Evolutionary conservation across 257 asterid genomes (phyloP).

Genomic region (Ehretia macrophylla): DNA sequence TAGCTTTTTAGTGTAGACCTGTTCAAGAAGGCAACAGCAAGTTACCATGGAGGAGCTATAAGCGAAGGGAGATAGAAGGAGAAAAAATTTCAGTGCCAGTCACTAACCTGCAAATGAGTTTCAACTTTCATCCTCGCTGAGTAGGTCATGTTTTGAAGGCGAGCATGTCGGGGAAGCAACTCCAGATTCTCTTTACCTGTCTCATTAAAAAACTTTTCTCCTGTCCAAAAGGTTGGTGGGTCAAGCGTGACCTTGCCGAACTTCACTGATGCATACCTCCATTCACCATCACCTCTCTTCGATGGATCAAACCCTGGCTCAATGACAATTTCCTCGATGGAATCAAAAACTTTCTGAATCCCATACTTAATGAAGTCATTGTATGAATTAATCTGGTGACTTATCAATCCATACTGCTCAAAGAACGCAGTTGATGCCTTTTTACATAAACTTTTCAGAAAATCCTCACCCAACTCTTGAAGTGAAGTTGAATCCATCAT

Average conservation of each 20-base stretch:
- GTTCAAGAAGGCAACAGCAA: constrained; percentile 9
- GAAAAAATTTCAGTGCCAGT: not conserved
- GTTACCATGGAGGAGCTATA: not conserved
- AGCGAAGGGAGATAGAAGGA: not conserved
- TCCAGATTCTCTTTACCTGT: constrained; percentile 42
- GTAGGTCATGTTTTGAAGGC: constrained; percentile 89
- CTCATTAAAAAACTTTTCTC: constrained; percentile 53
- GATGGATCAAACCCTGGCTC: constrained; percentile 87
- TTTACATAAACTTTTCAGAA: constrained; percentile 48
- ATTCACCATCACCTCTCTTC: constrained; percentile 66
- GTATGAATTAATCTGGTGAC: constrained; percentile 83
- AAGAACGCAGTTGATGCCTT: constrained; percentile 67
- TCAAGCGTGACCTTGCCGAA: constrained; percentile 77
- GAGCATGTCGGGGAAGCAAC: constrained; percentile 81
- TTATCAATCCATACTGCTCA: constrained; percentile 66
- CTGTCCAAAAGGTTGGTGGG: constrained; percentile 52
- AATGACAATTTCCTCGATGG: constrained; percentile 64
- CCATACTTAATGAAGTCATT: constrained; percentile 67
- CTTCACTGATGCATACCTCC: constrained; percentile 72
- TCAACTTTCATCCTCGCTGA: constrained; percentile 67
- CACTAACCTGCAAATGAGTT: constrained; percentile 55
- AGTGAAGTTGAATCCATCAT: constrained; percentile 34
- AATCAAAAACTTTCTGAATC: constrained; percentile 63
- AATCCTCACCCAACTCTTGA: constrained; percentile 39
- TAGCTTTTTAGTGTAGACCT: constrained; percentile 67